These are phyloP conservation scores for Arxiozyma heterogenica DNA, from an alignment of 1,139 yeast genomes.

Conservation along the genomic window DNA sequence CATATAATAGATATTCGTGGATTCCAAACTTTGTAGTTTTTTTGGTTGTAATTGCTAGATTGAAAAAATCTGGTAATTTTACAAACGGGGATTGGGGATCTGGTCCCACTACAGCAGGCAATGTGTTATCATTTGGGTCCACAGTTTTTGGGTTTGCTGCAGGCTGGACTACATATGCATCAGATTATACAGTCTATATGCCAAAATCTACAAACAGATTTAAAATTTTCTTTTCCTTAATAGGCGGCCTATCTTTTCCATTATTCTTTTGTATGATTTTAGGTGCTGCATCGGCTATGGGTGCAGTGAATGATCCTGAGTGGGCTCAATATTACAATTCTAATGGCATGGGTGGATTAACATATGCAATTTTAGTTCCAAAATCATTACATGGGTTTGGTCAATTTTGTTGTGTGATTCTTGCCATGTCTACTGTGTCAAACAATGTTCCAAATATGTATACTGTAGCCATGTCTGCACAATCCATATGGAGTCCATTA, in stretches of 20 bases:
- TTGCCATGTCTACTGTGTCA: conserved; percentile 78
- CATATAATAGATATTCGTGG: conserved; percentile 83
- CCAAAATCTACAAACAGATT: conserved; percentile 47
- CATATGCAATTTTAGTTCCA: conserved; percentile 65
- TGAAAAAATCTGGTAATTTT: conserved; percentile 59
- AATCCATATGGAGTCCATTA: conserved; percentile 69
- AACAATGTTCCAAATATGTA: conserved; percentile 91
- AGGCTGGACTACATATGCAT: conserved; percentile 91
- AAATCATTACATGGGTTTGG: conserved; percentile 84
- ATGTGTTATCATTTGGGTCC: conserved; percentile 76
- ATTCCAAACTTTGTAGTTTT: conserved; percentile 68
- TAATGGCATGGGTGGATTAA: conserved; percentile 68
- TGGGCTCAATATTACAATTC: conserved; percentile 40
- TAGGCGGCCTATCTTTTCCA: conserved; percentile 57
- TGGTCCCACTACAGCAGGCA: conserved; percentile 61
- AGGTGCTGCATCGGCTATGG: conserved; percentile 84
- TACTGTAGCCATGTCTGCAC: conserved; percentile 78
- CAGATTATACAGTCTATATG: conserved; percentile 88
- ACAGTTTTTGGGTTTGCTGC: conserved; percentile 83
- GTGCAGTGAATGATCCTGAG: conserved; percentile 33
- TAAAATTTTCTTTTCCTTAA: conserved; percentile 56
- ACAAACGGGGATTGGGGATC: conserved; percentile 33
- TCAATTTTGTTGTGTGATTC: conserved; percentile 73
- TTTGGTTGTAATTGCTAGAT: conserved; percentile 67
- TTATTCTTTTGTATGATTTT: conserved; percentile 63